Evolutionary conservation across 2,329 filamentous ascomycete genomes (phyloP).

Genomic region (Fonsecaea pugnacius): DNA sequence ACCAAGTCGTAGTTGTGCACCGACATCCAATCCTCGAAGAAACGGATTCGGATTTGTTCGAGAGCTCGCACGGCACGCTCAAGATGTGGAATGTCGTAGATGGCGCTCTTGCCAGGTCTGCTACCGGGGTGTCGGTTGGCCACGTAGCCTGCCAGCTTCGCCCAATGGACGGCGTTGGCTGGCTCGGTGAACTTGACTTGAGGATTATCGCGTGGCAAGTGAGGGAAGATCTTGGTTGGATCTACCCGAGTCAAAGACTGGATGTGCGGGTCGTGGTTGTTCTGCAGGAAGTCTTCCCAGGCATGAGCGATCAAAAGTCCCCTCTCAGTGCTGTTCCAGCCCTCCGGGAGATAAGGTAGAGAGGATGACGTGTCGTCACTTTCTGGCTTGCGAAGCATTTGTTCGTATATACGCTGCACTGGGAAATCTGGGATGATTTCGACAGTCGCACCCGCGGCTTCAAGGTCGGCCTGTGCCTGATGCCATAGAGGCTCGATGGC

Average conservation of each 20-base stretch:
- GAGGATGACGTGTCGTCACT: conserved; percentile 33
- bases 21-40: conserved; percentile 54
- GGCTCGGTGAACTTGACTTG: conserved; percentile 29
- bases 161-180: conserved; percentile 27
- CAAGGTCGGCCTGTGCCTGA: conserved; percentile 38
- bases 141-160: conserved; percentile 20
- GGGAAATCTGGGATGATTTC: conserved; percentile 42
- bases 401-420: conserved; percentile 39
- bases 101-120: conserved; percentile 11
- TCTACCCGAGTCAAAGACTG: conserved; percentile 50
- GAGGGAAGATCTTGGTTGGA: conserved; percentile 48
- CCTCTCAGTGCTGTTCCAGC: conserved; percentile 55
- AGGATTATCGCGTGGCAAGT: conserved; percentile 14
- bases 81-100: conserved; percentile 23
- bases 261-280: conserved; percentile 43
- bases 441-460: conserved; percentile 42
- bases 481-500: conserved; percentile 39
- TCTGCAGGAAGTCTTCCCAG: conserved; percentile 57
- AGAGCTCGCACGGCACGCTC: conserved; percentile 21
- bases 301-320: conserved; percentile 56
- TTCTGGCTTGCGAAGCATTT: conserved; percentile 3
- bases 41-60: conserved; percentile 25
- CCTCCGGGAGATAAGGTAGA: conserved; percentile 45
- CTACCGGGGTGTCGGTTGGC: not conserved
- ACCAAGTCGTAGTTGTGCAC: conserved; percentile 47